Base-by-base conservation (phyloP, 2,329 filamentous ascomycete species). In the Zymoseptoria brevis region DNA sequence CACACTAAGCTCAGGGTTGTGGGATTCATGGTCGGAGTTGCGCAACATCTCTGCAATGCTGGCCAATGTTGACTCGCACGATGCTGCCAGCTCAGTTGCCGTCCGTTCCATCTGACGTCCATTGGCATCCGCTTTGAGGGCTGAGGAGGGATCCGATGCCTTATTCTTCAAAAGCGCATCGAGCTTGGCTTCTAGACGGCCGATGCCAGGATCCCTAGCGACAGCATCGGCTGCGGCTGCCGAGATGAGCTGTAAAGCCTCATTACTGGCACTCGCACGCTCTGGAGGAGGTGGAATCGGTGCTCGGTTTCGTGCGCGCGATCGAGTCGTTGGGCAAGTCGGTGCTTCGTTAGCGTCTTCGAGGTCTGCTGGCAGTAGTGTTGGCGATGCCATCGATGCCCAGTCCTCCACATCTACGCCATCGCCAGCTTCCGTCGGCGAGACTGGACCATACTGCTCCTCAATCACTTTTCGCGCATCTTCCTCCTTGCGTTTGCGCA, bases 151-250 rank as follows among this genome's bases (percentile, higher is more conserved):
- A 24, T 26, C 24, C 13, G 53, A 11, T 22, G 35, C 35, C 48
- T 48, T 57, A 35, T 16, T 55, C 4, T 13, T 53, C n/a, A 60
- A 35, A 21, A 62, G 45, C 19, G 54, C 53, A 19, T 60, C 58
- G n/a, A 62, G 60, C 24, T 60, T 62, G 11, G 61, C 56, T 50
- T 62, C 61, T 8, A 62, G 35, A 29, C 61, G 61, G 26, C 58
- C 59, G 35, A 62, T 50, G 3, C 52, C 51, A 19, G 60, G 60
- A 55, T 61, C 60, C 54, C 51, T 45, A 21, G 60, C 57, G 30
- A 61, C 35, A 30, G 51, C 57, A n/a, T 52, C 50, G 48, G 60
- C 60, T n/a, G 57, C 53, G 19, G 60, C 57, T 19, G 21, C 41
- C 19, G 59, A 53, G 24, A 61, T 58, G 24, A 61, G 52, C n/a